phyloP scores from a whole-genome alignment of 2,329 filamentous ascomycete genomes.

The Daldinia eschscholtzii region DNA sequence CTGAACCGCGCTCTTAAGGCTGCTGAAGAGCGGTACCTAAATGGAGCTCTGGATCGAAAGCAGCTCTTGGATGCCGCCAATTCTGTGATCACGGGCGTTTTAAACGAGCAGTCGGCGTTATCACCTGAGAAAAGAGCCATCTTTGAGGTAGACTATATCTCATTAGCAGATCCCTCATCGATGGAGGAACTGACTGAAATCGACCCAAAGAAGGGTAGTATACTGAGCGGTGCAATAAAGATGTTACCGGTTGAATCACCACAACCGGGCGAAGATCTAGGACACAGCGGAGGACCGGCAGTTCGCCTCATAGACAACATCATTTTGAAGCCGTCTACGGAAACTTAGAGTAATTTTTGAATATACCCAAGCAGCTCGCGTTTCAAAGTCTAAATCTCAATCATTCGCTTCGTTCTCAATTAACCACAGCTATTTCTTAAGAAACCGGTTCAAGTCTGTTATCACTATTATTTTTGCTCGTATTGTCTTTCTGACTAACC shows the following conservation, averaged over 20 bases:
- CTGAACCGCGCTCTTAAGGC: conserved; percentile 76
- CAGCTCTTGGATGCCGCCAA: conserved; percentile 80
- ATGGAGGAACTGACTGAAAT: conserved; percentile 82
- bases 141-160: conserved; percentile 93
- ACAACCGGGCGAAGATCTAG: conserved; percentile 78
- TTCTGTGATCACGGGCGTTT: conserved; percentile 66
- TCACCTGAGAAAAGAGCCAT: conserved; percentile 70
- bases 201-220: conserved; percentile 77
- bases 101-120: conserved; percentile 72
- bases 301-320: conserved; percentile 97
- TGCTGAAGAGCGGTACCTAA: conserved; percentile 75
- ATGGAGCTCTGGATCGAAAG: conserved; percentile 66
- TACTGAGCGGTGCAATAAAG: conserved; percentile 90
- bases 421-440: not conserved
- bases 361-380: conserved; percentile 23
- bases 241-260: conserved; percentile 85
- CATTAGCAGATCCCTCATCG: conserved; percentile 85
- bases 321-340: conserved; percentile 67
- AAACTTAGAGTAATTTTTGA: conserved; percentile 38
- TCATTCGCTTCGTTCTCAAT: not conserved
- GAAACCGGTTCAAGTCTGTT: not conserved
- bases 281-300: conserved; percentile 76
- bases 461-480: not conserved
- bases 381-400: not conserved
- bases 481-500: not conserved